Conservation (phyloP, 2,329 filamentous ascomycete genomes). For the Macroventuria anomochaeta region DNA sequence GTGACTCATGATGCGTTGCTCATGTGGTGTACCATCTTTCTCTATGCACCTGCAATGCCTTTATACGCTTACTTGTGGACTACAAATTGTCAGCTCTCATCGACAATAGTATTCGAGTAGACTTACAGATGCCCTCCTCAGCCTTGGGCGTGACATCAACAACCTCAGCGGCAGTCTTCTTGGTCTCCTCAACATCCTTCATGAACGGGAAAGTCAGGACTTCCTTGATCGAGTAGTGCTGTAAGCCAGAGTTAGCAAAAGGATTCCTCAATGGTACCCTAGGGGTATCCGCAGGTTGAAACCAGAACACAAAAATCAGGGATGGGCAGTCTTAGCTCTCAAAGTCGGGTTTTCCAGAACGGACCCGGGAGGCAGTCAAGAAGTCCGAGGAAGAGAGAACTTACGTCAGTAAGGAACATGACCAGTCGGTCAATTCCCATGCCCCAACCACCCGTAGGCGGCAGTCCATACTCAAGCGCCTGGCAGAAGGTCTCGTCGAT, state of each 20-base stretch:
- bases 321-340: no score
- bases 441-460: conserved; percentile 94
- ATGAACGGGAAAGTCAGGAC: conserved; percentile 97
- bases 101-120: background rate
- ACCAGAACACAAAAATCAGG: no score
- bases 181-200: conserved; percentile 68
- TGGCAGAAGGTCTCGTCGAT: conserved; percentile 96
- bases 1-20: conserved; percentile 21
- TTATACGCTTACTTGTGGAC: conserved; percentile 31
- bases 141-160: conserved; percentile 64
- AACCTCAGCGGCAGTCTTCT: conserved; percentile 69
- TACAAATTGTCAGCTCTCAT: conserved; percentile 14
- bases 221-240: conserved; percentile 89
- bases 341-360: no score
- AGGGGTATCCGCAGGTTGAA: no score
- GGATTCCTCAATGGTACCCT: background rate
- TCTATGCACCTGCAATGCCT: conserved; percentile 22
- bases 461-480: conserved; percentile 83
- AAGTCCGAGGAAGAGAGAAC: no score
- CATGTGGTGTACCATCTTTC: conserved; percentile 6
- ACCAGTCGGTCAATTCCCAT: conserved; percentile 94
- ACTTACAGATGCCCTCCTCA: conserved; percentile 64
- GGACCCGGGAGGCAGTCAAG: no score
- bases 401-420: conserved; percentile 90
- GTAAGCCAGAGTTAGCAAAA: background rate